Percentiles rank a stretch among this genome's conserved stretches.
Evolutionary conservation across 1,284 basidiomycete genomes (phyloP).

Genomic region (Puccinia novopanici): DNA sequence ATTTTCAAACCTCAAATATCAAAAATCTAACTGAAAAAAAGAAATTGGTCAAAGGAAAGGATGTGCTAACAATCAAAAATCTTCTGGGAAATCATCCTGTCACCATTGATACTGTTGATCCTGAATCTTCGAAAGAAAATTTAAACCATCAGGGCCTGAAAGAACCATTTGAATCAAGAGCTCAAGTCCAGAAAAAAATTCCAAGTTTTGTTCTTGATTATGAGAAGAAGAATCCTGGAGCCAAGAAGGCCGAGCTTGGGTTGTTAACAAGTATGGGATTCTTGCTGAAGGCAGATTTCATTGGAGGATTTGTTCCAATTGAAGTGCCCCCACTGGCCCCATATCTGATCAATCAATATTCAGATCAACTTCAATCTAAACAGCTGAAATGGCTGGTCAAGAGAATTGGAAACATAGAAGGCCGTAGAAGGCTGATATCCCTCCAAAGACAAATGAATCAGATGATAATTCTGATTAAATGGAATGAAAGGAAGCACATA

Average conservation of each 20-base stretch:
- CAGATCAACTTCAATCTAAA: too few relatives aligned
- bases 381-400: too few relatives aligned
- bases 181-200: too few relatives aligned
- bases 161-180: too few relatives aligned
- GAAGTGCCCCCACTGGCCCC: neutral
- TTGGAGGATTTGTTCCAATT: neutral
- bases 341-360: neutral
- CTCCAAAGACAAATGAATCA: neutral
- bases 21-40: too few relatives aligned
- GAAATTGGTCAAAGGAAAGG: too few relatives aligned
- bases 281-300: neutral
- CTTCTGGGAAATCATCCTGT: too few relatives aligned
- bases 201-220: conserved; percentile 18
- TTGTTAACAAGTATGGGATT: neutral
- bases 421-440: neutral
- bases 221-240: neutral
- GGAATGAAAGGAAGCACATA: neutral
- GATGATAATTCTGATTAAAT: neutral
- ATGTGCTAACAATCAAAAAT: too few relatives aligned
- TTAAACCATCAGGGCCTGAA: too few relatives aligned
- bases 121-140: too few relatives aligned
- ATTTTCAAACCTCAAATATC: too few relatives aligned
- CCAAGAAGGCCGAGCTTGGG: neutral
- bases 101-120: too few relatives aligned
- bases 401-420: neutral